phyloP scores from a whole-genome alignment of 1,139 yeast species.

The Magnusiomyces tetraspermus region DNA sequence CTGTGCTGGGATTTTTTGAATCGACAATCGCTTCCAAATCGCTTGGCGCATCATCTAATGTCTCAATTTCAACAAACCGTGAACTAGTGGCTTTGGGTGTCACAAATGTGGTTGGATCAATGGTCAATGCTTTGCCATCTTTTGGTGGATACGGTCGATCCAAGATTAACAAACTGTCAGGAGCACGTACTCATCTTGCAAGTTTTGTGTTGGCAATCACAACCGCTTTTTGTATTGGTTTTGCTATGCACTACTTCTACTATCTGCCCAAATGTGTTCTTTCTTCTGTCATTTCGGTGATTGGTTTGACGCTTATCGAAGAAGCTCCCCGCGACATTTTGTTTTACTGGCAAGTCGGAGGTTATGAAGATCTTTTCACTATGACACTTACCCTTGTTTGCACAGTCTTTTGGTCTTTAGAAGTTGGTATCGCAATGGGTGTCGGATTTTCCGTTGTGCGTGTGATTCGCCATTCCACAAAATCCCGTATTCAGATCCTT shows the following conservation, averaged over 20 bases:
- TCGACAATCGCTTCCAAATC: slow-evolving; percentile 83
- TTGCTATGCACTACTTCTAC: slow-evolving; percentile 54
- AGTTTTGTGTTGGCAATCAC: slow-evolving; percentile 72
- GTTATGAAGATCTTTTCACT: slow-evolving; percentile 69
- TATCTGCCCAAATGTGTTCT: slow-evolving; percentile 74
- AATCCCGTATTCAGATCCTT: slow-evolving; percentile 80
- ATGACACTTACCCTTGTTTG: slow-evolving; percentile 61
- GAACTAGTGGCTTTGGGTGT: slow-evolving; percentile 69
- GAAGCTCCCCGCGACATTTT: slow-evolving; percentile 76
- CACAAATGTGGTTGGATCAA: slow-evolving; percentile 56
- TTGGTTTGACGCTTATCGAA: slow-evolving; percentile 69
- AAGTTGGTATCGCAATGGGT: slow-evolving; percentile 83
- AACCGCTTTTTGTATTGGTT: slow-evolving; percentile 57
- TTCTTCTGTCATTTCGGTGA: slow-evolving; percentile 70
- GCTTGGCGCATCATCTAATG: slow-evolving; percentile 32
- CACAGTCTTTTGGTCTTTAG: slow-evolving; percentile 76
- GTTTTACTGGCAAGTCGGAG: slow-evolving; percentile 66
- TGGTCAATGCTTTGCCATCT: slow-evolving; percentile 78
- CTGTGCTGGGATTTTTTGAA: slow-evolving; percentile 86
- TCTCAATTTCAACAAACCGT: slow-evolving; percentile 40
- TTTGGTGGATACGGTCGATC: slow-evolving; percentile 97
- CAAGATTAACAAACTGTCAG: slow-evolving; percentile 75
- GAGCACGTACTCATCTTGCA: slow-evolving; percentile 76
- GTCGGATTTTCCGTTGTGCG: slow-evolving; percentile 68
- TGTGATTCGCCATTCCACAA: slow-evolving; percentile 76